These are phyloP conservation scores for Ogataea kodamae DNA, from an alignment of 805 yeast genomes.

Conservation along the genomic window DNA sequence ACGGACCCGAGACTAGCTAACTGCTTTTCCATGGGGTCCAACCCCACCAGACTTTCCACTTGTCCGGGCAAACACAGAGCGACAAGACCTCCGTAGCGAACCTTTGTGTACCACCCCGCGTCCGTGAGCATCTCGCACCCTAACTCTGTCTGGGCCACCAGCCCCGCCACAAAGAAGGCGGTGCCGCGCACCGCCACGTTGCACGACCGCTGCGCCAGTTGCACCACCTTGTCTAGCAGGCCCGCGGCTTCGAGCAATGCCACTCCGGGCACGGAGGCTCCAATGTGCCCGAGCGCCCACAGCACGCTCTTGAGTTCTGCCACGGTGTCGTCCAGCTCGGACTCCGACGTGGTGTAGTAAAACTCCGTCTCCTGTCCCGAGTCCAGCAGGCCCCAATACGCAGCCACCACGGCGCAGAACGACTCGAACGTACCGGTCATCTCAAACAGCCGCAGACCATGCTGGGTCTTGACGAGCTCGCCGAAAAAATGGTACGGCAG, in stretches of 20 bases:
- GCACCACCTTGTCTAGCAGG: constrained; percentile 50
- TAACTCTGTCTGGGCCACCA: constrained; percentile 65
- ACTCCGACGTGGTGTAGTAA: constrained; percentile 16
- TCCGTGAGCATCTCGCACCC: constrained; percentile 87
- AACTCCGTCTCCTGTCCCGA: constrained; percentile 20
- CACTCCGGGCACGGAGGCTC: constrained; percentile 68
- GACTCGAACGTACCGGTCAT: constrained; percentile 25
- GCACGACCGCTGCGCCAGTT: constrained; percentile 43
- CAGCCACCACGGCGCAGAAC: constrained; percentile 18
- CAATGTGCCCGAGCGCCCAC: constrained; percentile 87
- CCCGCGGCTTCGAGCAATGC: constrained; percentile 47
- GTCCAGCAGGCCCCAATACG: constrained; percentile 18
- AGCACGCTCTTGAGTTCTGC: constrained; percentile 63
- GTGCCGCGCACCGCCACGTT: constrained; percentile 68
- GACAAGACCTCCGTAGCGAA: constrained; percentile 39
- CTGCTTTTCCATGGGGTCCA: constrained; percentile 6
- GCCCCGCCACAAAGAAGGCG: constrained; percentile 74
- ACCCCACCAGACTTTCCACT: constrained; percentile 17
- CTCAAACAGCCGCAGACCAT: constrained; percentile 65
- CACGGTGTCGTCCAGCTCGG: constrained; percentile 35
- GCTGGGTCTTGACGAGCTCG: constrained; percentile 73
- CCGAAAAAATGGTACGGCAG: constrained; percentile 74
- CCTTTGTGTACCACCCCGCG: constrained; percentile 62
- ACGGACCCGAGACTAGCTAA: constrained; percentile 8
- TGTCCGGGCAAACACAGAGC: constrained; percentile 29